Evolutionary conservation across 2,329 filamentous ascomycete genomes (phyloP).

Genomic region (Phialophora tarda): DNA sequence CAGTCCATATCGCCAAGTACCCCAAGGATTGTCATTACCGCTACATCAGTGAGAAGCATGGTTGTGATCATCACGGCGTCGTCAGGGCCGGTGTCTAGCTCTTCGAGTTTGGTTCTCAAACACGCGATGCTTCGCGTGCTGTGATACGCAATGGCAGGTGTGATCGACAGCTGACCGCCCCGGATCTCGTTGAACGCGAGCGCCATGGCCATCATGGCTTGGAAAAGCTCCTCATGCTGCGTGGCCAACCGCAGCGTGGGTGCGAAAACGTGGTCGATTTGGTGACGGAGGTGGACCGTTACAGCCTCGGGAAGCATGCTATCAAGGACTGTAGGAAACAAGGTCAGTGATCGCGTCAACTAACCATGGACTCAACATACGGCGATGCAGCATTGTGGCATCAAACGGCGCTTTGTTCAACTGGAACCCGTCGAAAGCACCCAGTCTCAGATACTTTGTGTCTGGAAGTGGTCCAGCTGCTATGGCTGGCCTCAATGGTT

Average conservation of each 20-base stretch:
- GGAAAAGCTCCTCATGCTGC: constrained; percentile 17
- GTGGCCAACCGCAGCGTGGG: constrained; percentile 1
- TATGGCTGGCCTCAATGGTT: neutral
- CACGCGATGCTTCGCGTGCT: constrained; percentile 3
- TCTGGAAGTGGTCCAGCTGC: neutral
- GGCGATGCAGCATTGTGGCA: neutral
- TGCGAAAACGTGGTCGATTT: neutral
- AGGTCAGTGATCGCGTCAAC: neutral
- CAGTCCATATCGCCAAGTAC: neutral
- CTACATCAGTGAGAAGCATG: constrained; percentile 12
- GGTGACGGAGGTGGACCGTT: neutral
- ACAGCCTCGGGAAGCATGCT: neutral
- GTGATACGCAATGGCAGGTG: constrained; percentile 10
- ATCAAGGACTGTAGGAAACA: neutral
- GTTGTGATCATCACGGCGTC: constrained; percentile 17
- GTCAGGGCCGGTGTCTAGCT: constrained; percentile 14
- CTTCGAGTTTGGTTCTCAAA: constrained; percentile 9
- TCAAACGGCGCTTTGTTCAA: neutral
- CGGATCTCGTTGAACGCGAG: constrained; percentile 8
- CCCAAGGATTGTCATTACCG: constrained; percentile 7
- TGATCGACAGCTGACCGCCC: neutral
- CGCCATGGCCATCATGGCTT: constrained; percentile 10
- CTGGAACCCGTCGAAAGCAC: neutral
- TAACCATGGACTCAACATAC: neutral
- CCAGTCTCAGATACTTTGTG: neutral